Conservation (phyloP, 129 eudicot genomes). For the Helichrysum umbraculigerum region DNA sequence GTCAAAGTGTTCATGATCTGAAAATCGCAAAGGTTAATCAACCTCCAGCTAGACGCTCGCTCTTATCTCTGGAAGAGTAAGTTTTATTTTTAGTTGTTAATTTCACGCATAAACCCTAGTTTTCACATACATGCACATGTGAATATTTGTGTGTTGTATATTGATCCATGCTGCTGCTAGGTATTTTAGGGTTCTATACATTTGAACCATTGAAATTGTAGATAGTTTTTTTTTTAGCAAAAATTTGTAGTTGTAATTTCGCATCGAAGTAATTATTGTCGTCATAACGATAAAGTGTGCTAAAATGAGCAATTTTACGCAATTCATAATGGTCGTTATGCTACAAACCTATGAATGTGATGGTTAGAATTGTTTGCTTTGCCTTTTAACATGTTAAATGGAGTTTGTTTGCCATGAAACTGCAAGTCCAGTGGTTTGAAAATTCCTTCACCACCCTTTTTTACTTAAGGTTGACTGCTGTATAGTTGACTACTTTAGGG, state of each 20-base stretch:
- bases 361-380: not conserved
- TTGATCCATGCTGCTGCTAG: not conserved
- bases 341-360: not conserved
- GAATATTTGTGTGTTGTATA: not conserved
- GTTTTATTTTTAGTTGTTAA: constrained; percentile 13
- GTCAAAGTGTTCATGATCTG: constrained; percentile 23
- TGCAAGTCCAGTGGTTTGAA: not conserved
- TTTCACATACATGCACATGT: constrained; percentile 5
- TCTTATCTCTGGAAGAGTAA: constrained; percentile 45
- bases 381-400: not conserved
- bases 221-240: not conserved
- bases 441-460: not conserved
- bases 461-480: not conserved
- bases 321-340: not conserved
- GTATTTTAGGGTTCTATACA: not conserved
- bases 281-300: not conserved
- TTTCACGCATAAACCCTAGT: constrained; percentile 8
- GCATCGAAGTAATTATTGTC: not conserved
- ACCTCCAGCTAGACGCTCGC: constrained; percentile 48
- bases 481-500: constrained; percentile 6
- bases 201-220: not conserved
- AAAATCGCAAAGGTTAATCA: constrained; percentile 20
- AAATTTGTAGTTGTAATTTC: not conserved
- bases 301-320: not conserved
- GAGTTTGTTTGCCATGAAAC: not conserved